Base-by-base conservation (phyloP, 2,329 filamentous ascomycete species). In the Blastomyces emzantsi region DNA sequence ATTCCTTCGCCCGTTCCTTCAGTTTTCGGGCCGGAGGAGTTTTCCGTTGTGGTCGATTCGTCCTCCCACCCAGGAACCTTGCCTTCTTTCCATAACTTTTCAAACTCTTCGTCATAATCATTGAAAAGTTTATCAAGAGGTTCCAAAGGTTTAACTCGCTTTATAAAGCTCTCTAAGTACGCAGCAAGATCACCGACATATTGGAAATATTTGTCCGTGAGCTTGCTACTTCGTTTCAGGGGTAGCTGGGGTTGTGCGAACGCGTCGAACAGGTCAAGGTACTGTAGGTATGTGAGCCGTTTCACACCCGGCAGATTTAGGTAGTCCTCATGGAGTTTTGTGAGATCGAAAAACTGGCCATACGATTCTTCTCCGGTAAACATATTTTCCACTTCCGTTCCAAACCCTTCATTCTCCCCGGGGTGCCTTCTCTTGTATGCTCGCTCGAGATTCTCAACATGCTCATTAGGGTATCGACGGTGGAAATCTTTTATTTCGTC, bases 311-410 rank as follows among this genome's bases (percentile, higher is more conserved):
- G 89, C 9, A 99, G 81, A 73, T 99, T 99, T 65, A 97, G 82
- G 73, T 92, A 99, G 17, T 89, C 82, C 72, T 97, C 93, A 76
- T 97, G 92, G 68, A 87, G 85, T 49, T 82, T 84, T 22, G 89
- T 93, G 57, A 99, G 79, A 75, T 99, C 94, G 71, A 99, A 90
- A 76, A 90, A 99, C 69, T 91, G 89, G 54, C 94, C 94, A 71
- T 89, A 97, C 0, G 88, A 89, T 75, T 99, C 94, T 76, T 99
- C 95, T 66, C 94, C 94, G 0, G 92, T 96, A 76, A 99, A 99
- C 80, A 97, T 89, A 64, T 86, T 86, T 72, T 97, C 93, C 58
- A 97, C 87, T 61, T 92, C 85, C 54, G 85, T 85, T 3, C 83
- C 81, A 63, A 84, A 76, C 1, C 82, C 79, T 57, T 88, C 85